These are phyloP conservation scores for Apophysomyces variabilis DNA, from an alignment of 371 early-diverging fungal species.

Conservation along the genomic window DNA sequence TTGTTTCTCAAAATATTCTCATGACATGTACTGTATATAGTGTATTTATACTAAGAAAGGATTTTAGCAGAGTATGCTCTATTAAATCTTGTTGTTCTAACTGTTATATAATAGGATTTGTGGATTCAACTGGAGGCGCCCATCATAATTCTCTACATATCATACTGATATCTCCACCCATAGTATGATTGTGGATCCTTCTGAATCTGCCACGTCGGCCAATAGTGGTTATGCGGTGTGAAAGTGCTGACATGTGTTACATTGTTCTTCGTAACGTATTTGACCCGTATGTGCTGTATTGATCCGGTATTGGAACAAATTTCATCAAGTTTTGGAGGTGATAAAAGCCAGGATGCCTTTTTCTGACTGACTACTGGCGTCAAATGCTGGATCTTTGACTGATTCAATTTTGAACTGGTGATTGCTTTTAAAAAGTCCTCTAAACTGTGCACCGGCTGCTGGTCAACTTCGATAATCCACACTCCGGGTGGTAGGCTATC, in stretches of 20 bases:
- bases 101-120: background rate
- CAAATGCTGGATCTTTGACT: background rate
- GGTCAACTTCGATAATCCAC: slow-evolving; percentile 73
- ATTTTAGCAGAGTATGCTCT: background rate
- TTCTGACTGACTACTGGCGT: background rate
- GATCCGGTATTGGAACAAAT: slow-evolving; percentile 36
- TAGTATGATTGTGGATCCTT: slow-evolving; percentile 43
- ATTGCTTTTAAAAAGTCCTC: slow-evolving; percentile 52
- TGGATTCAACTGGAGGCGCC: background rate
- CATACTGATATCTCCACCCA: slow-evolving; percentile 51
- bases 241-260: slow-evolving; percentile 61
- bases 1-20: too few species aligned
- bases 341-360: slow-evolving; percentile 16
- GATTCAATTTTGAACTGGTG: slow-evolving; percentile 14
- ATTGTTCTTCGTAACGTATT: slow-evolving; percentile 56
- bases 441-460: slow-evolving; percentile 40
- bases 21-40: too few species aligned
- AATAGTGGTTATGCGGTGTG: slow-evolving; percentile 71
- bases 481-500: slow-evolving; percentile 61
- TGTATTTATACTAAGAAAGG: too few species aligned
- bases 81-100: background rate
- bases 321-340: slow-evolving; percentile 46
- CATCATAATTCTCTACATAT: background rate
- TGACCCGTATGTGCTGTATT: slow-evolving; percentile 64
- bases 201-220: slow-evolving; percentile 71